These are phyloP conservation scores for Carallia brachiata DNA, from an alignment of 345 rosid genomes.

Conservation along the genomic window DNA sequence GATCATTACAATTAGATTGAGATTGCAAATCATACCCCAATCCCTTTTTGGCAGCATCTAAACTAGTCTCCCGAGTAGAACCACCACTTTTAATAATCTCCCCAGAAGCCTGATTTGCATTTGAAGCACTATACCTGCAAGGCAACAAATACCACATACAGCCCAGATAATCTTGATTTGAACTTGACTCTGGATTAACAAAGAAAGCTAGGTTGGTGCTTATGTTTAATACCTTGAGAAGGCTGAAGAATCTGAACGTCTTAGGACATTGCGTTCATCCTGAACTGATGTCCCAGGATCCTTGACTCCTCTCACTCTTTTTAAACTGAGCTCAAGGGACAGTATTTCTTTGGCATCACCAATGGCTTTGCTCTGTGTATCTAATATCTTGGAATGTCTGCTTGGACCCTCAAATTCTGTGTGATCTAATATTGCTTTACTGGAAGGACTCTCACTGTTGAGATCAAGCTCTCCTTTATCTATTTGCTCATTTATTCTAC, in stretches of 20 bases:
- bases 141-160: constrained; percentile 2
- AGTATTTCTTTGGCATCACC: constrained; percentile 30
- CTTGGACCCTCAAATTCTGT: constrained; percentile 32
- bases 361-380: constrained; percentile 27
- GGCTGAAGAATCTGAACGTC: constrained; percentile 51
- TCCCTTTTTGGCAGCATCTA: constrained; percentile 27
- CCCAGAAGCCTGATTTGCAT: constrained; percentile 29
- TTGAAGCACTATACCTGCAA: constrained; percentile 45
- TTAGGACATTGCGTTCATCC: constrained; percentile 53
- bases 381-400: constrained; percentile 31
- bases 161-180: constrained; percentile 10
- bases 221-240: constrained; percentile 46
- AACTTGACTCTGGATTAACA: constrained; percentile 1
- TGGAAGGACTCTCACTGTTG: constrained; percentile 29
- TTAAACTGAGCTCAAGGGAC: constrained; percentile 30
- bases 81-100: constrained; percentile 28
- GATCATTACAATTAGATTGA: constrained; percentile 34
- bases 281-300: constrained; percentile 20
- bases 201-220: constrained; percentile 2
- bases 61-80: constrained; percentile 23
- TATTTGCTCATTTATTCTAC: constrained; percentile 24
- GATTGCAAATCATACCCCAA: constrained; percentile 21
- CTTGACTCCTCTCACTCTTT: constrained; percentile 40
- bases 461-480: constrained; percentile 37
- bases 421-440: constrained; percentile 30